These are phyloP conservation scores for Carex pumila DNA, from an alignment of 176 grass and related monocot genomes.

Conservation along the genomic window DNA sequence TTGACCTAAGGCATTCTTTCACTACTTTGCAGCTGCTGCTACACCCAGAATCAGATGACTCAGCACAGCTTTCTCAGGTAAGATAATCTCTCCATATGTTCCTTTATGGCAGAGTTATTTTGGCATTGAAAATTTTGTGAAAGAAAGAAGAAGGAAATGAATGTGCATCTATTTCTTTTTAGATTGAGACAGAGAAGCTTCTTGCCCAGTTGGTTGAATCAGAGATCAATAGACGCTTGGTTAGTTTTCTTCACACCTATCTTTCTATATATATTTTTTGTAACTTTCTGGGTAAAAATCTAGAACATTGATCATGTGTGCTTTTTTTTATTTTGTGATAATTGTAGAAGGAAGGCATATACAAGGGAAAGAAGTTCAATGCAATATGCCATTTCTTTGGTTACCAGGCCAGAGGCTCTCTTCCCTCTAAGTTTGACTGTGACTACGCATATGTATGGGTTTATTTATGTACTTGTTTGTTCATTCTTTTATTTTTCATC, in stretches of 20 bases:
- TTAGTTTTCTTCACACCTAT: constrained; percentile 32
- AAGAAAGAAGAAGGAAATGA: neutral
- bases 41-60: constrained; percentile 94
- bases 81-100: neutral
- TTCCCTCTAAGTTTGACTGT: constrained; percentile 96
- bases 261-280: neutral
- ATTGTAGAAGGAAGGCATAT: constrained; percentile 85
- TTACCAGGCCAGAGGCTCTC: constrained; percentile 92
- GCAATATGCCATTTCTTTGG: constrained; percentile 99
- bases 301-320: constrained; percentile 11
- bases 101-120: neutral
- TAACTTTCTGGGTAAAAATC: neutral
- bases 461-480: constrained; percentile 13
- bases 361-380: constrained; percentile 99
- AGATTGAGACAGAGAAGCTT: constrained; percentile 99
- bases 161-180: constrained; percentile 14
- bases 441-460: constrained; percentile 90
- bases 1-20: constrained; percentile 14
- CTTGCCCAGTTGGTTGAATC: constrained; percentile 91
- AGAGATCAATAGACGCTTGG: constrained; percentile 87
- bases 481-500: neutral
- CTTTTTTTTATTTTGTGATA: constrained; percentile 7
- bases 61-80: constrained; percentile 97
- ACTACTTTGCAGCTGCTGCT: constrained; percentile 67
- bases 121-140: neutral